Evolutionary conservation across 768 basidiomycete genomes (phyloP), one percentile per base, ranked within the genome.

Genomic region (Lactarius hatsudake): DNA sequence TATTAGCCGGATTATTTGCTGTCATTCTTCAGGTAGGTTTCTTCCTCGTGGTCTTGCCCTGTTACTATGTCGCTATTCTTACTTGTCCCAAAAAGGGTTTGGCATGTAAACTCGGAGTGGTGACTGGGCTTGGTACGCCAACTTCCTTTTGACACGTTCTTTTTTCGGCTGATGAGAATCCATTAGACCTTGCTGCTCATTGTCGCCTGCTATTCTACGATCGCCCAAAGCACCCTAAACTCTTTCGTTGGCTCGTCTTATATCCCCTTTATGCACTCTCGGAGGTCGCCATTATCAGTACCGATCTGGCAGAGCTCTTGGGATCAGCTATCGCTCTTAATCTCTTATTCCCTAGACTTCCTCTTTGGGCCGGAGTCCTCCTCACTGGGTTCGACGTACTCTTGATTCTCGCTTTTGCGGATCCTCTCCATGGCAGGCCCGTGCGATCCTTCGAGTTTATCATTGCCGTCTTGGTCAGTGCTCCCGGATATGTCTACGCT

Each of bases 1-100:
- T 97, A 6, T 75, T 97, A 23, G 81, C 95, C 1, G 94, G 94
- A 12, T 69, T 96, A 9, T 87, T 92, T 63, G 94, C 93, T 18
- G 88, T 90, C 2, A 86, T 91, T 69, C 81, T 95, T 18, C 96
- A 97, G 84, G 90, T 86, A 68, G 20, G 36, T 54, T 38, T 32
- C 28, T n/a, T 38, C 8, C 9, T 26, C 32, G 53, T 34, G 13
- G 8, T 62, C 15, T 28, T 32, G 20, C 45, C 18, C 30, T 51
- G 51, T 63, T 54, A 65, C 38, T 40, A 54, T 2, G 58, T 13
- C 36, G 53, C 65, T 26, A 62, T 57, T 48, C 61, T 62, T n/a
- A 48, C 17, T 13, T 12, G 60, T 64, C 32, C 45, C 12, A 43
- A 48, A 92, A 48, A 92, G 90, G 83, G 90, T 30, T 83, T 95